These are phyloP conservation scores for Fonsecaea erecta DNA, from an alignment of 2,329 filamentous ascomycete genomes.

Conservation along the genomic window DNA sequence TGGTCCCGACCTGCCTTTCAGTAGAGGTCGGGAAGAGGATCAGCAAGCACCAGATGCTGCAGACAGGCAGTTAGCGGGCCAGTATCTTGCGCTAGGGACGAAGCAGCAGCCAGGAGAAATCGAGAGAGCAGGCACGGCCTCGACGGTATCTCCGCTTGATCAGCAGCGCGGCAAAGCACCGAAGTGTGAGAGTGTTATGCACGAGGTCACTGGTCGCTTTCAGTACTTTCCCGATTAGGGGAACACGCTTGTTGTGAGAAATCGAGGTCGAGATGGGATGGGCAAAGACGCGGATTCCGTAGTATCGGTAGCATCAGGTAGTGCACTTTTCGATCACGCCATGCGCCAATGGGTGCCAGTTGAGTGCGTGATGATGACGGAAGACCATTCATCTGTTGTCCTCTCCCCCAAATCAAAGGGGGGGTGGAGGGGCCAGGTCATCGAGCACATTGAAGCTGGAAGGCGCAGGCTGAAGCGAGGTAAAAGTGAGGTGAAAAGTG, in stretches of 20 bases:
- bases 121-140: background rate
- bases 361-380: too few species aligned
- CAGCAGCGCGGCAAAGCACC: background rate
- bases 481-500: background rate
- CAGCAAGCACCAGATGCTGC: slow-evolving; percentile 1
- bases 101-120: background rate
- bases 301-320: background rate
- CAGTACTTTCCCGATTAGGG: background rate
- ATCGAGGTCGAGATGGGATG: background rate
- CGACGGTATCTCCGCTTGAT: background rate
- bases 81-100: background rate
- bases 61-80: background rate
- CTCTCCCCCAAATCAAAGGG: background rate
- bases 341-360: too few species aligned
- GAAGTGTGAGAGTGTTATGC: background rate
- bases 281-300: background rate
- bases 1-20: background rate
- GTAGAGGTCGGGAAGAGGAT: background rate
- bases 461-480: background rate
- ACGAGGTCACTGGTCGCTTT: background rate
- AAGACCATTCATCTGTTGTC: too few species aligned
- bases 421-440: background rate
- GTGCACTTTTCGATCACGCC: too few species aligned
- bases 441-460: too few species aligned
- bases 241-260: background rate